Conservation (phyloP, 495 filamentous ascomycete species). For the Neurospora tetraspora region DNA sequence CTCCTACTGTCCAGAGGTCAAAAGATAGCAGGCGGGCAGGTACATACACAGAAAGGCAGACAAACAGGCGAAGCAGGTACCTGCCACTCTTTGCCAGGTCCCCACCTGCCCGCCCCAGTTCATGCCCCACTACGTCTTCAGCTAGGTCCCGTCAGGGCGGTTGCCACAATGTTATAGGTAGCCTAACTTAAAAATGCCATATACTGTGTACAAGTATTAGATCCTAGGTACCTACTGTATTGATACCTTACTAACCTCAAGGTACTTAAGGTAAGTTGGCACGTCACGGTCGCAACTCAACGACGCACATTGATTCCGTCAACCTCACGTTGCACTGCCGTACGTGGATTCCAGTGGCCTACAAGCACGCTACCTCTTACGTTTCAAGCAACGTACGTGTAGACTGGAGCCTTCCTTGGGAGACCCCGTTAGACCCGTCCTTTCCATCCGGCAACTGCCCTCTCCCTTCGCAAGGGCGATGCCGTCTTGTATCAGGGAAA, state of each 20-base stretch:
- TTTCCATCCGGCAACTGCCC: background rate
- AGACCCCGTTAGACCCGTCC: background rate
- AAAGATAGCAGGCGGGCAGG: background rate
- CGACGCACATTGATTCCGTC: background rate
- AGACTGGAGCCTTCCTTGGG: background rate
- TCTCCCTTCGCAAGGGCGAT: background rate
- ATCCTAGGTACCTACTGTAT: background rate
- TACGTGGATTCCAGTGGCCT: background rate
- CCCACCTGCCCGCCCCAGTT: background rate
- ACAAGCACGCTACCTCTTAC: background rate
- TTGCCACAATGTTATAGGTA: too few relatives aligned
- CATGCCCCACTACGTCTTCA: background rate
- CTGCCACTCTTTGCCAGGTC: background rate
- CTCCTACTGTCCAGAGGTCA: background rate
- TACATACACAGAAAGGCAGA: background rate
- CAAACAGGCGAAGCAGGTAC: background rate
- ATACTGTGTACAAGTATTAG: background rate
- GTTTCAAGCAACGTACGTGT: background rate
- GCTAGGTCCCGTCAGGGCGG: background rate
- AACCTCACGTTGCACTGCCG: background rate
- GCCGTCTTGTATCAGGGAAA: too few relatives aligned
- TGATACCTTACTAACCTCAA: background rate
- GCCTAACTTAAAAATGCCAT: too few relatives aligned
- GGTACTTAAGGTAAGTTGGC: background rate
- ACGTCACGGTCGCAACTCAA: background rate